Conservation (phyloP, 768 basidiomycete genomes). For the Lactarius evosmus region DNA sequence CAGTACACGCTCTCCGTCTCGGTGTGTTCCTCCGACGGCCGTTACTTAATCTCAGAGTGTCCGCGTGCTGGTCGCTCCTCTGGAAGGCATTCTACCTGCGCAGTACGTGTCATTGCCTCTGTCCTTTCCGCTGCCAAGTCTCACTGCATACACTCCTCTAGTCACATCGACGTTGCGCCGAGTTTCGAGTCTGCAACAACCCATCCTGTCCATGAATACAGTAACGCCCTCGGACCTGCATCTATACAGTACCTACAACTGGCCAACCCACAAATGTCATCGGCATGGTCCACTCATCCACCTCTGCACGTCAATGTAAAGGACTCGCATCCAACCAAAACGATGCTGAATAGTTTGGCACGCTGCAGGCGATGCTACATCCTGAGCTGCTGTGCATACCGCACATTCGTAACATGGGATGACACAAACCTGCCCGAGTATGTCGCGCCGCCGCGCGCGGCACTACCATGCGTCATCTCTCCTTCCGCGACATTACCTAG, state of each 20-base stretch:
- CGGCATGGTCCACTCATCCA: background rate
- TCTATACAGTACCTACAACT: background rate
- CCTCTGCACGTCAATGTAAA: slow-evolving; percentile 11
- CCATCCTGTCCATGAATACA: slow-evolving; percentile 13
- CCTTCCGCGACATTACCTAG: too few relatives aligned
- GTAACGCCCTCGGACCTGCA: slow-evolving; percentile 14
- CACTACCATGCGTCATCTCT: too few relatives aligned
- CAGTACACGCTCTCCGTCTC: slow-evolving; percentile 75
- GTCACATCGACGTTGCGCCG: slow-evolving; percentile 50
- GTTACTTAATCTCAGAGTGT: slow-evolving; percentile 68
- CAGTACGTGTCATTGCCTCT: slow-evolving; percentile 25
- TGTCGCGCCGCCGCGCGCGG: too few relatives aligned
- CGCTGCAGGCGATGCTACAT: too few relatives aligned
- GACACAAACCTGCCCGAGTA: too few relatives aligned
- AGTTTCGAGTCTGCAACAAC: slow-evolving; percentile 36
- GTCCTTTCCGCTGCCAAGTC: background rate
- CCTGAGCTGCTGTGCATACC: too few relatives aligned
- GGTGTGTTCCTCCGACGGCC: slow-evolving; percentile 80
- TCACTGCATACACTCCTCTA: slow-evolving; percentile 26
- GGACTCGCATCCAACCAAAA: slow-evolving; percentile 16
- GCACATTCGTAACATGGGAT: too few relatives aligned
- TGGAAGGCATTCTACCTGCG: slow-evolving; percentile 87
- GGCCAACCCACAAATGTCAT: slow-evolving; percentile 13
- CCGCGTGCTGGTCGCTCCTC: slow-evolving; percentile 86
- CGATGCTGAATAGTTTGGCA: slow-evolving; percentile 10